Percentiles rank a stretch among this genome's conserved stretches.
Evolutionary conservation across 2,329 filamentous ascomycete species (phyloP).

Genomic region (Fusarium oligoseptatum): DNA sequence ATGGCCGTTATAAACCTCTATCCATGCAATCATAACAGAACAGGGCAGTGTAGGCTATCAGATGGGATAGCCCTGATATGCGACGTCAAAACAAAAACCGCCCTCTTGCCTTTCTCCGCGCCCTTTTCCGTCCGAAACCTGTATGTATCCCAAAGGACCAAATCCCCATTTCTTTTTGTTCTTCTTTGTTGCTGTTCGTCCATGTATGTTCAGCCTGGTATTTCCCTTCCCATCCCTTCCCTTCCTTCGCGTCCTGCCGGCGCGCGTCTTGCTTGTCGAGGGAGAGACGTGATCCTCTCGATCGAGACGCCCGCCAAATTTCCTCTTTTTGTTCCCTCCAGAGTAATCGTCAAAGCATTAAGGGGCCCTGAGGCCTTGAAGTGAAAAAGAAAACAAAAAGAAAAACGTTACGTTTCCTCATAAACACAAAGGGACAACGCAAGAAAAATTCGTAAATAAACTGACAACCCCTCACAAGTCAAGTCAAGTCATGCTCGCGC

Average conservation of each 20-base stretch:
- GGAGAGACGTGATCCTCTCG: slow-evolving; percentile 41
- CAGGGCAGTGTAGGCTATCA: slow-evolving; percentile 16
- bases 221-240: slow-evolving; percentile 17
- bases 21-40: slow-evolving; percentile 40
- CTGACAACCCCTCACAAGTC: slow-evolving; percentile 33
- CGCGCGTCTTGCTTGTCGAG: slow-evolving; percentile 23
- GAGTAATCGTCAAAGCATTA: slow-evolving; percentile 46
- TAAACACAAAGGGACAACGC: slow-evolving; percentile 46
- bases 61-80: slow-evolving; percentile 41
- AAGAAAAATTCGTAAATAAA: slow-evolving; percentile 46
- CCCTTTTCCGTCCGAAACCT: slow-evolving; percentile 38
- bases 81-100: slow-evolving; percentile 18
- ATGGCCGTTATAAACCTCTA: slow-evolving; percentile 41
- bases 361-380: slow-evolving; percentile 34
- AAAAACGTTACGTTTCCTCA: slow-evolving; percentile 45
- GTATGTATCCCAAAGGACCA: slow-evolving; percentile 40
- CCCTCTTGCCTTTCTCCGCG: slow-evolving; percentile 34
- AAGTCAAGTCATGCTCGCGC: slow-evolving; percentile 33
- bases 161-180: slow-evolving; percentile 28
- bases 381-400: slow-evolving; percentile 36
- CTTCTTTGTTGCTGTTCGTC: slow-evolving; percentile 28
- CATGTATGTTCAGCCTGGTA: slow-evolving; percentile 34
- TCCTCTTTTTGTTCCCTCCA: slow-evolving; percentile 18
- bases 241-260: slow-evolving; percentile 1
- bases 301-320: slow-evolving; percentile 21